Percentiles rank a stretch among this genome's conserved stretches.
Evolutionary conservation across 495 filamentous ascomycete genomes (phyloP).

Genomic region (Hypoxylon subgilvum): DNA sequence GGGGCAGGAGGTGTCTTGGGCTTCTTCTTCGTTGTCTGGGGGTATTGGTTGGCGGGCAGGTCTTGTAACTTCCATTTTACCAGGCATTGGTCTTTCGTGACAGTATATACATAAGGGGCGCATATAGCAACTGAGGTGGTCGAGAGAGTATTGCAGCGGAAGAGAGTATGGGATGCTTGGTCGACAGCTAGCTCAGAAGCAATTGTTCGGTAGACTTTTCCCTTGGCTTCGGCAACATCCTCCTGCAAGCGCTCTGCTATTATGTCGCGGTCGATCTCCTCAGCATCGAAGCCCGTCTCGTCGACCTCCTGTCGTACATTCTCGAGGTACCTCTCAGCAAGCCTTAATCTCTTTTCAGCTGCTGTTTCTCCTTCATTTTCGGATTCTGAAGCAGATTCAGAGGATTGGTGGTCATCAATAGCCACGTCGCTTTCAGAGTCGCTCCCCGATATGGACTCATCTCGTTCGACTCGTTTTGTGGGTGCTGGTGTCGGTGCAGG

Average conservation of each 20-base stretch:
- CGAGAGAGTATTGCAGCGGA: constrained; percentile 75
- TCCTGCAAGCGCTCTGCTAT: constrained; percentile 89
- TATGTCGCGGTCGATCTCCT: constrained; percentile 86
- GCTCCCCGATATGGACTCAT: constrained; percentile 87
- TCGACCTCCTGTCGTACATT: constrained; percentile 85
- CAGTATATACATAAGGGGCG: constrained; percentile 81
- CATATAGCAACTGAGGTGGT: constrained; percentile 80
- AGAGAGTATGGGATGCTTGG: constrained; percentile 67
- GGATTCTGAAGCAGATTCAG: constrained; percentile 58
- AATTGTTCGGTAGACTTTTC: constrained; percentile 80
- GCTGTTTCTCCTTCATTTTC: constrained; percentile 77
- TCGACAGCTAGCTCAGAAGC: constrained; percentile 71
- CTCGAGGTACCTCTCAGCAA: constrained; percentile 91
- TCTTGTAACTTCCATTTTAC: constrained; percentile 85
- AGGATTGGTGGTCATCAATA: constrained; percentile 40
- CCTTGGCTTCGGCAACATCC: constrained; percentile 92
- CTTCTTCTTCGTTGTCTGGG: constrained; percentile 59
- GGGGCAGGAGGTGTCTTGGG: constrained; percentile 69
- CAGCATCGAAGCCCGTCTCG: constrained; percentile 83
- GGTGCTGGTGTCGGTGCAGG: constrained; percentile 51
- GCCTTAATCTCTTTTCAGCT: constrained; percentile 81
- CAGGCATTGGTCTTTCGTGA: constrained; percentile 80
- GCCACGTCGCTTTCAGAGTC: constrained; percentile 70
- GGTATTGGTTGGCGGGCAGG: constrained; percentile 59
- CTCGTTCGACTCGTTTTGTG: constrained; percentile 64